Percentiles rank a stretch among this genome's conserved stretches.
These are phyloP conservation scores for Agarophyton chilense DNA, from an alignment of 23 red algal species.

Conservation along the genomic window DNA sequence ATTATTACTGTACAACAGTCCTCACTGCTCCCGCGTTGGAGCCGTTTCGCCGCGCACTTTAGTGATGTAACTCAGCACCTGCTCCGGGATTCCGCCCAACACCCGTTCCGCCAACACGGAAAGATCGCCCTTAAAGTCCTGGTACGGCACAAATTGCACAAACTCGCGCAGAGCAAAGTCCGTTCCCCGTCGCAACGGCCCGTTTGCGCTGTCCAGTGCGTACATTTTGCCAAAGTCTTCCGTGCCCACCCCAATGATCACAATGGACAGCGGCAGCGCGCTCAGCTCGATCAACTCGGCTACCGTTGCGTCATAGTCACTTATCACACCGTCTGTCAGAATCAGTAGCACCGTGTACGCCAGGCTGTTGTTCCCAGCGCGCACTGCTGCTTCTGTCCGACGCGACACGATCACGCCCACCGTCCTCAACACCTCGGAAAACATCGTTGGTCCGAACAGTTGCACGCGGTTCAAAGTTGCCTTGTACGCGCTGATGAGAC, in stretches of 20 bases:
- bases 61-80: conserved; percentile 52
- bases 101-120: conserved; percentile 43
- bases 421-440: conserved; percentile 66
- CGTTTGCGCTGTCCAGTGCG: conserved; percentile 32
- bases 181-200: conserved; percentile 32
- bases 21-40: conserved; percentile 29
- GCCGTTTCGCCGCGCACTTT: conserved; percentile 49
- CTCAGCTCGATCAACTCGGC: conserved; percentile 71
- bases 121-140: conserved; percentile 68
- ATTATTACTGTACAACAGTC: too few relatives aligned
- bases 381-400: conserved; percentile 45
- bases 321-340: conserved; percentile 83
- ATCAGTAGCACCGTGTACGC: conserved; percentile 78
- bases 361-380: conserved; percentile 54
- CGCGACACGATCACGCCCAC: conserved; percentile 71
- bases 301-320: conserved; percentile 71
- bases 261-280: conserved; percentile 73
- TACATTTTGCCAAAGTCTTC: conserved; percentile 84
- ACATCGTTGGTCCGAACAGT: conserved; percentile 84
- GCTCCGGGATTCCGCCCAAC: conserved; percentile 63
- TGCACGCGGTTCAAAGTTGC: conserved; percentile 62
- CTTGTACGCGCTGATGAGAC: conserved; percentile 68
- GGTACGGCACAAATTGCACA: conserved; percentile 88
- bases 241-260: conserved; percentile 81
- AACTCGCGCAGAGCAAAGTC: conserved; percentile 66